A percentile compares a stretch with the other conserved stretches of the same genome.
Evolutionary conservation across 1,284 basidiomycete species (phyloP).

Genomic region (Ganoderma lucidum): DNA sequence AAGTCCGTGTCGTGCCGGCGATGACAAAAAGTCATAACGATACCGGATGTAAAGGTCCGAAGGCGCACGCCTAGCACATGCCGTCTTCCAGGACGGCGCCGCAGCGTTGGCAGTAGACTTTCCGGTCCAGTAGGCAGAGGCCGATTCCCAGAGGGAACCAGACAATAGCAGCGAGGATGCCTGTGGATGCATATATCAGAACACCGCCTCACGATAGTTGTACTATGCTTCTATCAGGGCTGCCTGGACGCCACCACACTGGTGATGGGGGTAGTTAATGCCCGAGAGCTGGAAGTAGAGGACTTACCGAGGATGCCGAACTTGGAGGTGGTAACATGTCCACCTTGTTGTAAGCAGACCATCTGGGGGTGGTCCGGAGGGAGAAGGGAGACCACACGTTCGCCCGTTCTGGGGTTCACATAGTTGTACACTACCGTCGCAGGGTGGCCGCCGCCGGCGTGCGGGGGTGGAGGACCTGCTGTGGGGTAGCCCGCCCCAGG

Average conservation of each 20-base stretch:
- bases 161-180: conserved; percentile 76
- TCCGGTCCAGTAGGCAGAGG: conserved; percentile 75
- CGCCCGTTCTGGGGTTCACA: conserved; percentile 54
- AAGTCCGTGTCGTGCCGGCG: neutral
- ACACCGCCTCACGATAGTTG: neutral
- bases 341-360: conserved; percentile 79
- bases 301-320: conserved; percentile 74
- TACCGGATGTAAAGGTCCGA: neutral
- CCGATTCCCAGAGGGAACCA: conserved; percentile 86
- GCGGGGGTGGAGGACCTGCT: conserved; percentile 29
- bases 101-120: conserved; percentile 70
- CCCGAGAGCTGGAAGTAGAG: neutral
- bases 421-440: conserved; percentile 51
- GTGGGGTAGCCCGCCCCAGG: conserved; percentile 19
- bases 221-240: neutral
- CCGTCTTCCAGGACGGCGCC: conserved; percentile 47
- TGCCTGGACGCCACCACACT: neutral
- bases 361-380: conserved; percentile 83
- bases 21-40: neutral
- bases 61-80: conserved; percentile 39
- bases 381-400: conserved; percentile 58
- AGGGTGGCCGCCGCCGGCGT: conserved; percentile 35
- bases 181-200: conserved; percentile 44
- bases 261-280: neutral
- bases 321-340: conserved; percentile 64